These are phyloP conservation scores for Fragaria vesca DNA, from an alignment of 306 rosid species.

Conservation along the genomic window DNA sequence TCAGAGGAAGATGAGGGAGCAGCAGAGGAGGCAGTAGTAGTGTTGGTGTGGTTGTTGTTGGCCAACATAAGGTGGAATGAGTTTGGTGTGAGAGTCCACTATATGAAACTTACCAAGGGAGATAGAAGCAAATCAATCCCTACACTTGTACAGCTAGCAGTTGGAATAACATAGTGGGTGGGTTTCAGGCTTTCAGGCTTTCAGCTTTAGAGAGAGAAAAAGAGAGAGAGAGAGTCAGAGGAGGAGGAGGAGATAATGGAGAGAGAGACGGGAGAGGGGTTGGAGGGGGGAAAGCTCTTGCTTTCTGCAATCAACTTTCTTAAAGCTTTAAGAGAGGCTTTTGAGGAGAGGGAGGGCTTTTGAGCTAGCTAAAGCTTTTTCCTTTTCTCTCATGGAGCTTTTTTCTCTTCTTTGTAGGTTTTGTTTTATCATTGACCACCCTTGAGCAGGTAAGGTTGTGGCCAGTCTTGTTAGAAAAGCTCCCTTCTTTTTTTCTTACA, in stretches of 20 bases:
- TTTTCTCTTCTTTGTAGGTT: conserved; percentile 12
- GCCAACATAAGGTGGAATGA: conserved; percentile 56
- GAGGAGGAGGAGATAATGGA: conserved; percentile 4
- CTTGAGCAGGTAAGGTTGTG: conserved; percentile 56
- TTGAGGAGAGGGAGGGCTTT: conserved; percentile 27
- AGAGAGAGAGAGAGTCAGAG: conserved; percentile 2
- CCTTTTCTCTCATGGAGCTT: neutral
- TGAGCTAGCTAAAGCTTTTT: conserved; percentile 22
- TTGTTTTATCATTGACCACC: conserved; percentile 59
- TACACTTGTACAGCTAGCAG: conserved; percentile 2
- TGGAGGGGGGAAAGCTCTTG: conserved; percentile 41
- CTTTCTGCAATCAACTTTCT: conserved; percentile 72
- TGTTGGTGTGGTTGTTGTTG: conserved; percentile 29
- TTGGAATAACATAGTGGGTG: conserved; percentile 7
- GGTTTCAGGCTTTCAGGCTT: neutral
- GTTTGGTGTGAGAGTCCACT: neutral
- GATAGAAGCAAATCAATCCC: neutral
- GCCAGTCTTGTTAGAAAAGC: conserved; percentile 60
- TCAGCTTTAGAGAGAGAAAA: conserved; percentile 6
- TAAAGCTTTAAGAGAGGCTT: conserved; percentile 34
- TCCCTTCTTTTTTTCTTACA: conserved; percentile 7
- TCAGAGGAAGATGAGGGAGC: conserved; percentile 49
- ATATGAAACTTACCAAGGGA: neutral
- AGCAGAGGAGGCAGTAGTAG: conserved; percentile 27
- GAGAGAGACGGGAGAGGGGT: conserved; percentile 3